These are phyloP conservation scores for Euclidium syriacum DNA, from an alignment of 345 rosid genomes.

Conservation along the genomic window DNA sequence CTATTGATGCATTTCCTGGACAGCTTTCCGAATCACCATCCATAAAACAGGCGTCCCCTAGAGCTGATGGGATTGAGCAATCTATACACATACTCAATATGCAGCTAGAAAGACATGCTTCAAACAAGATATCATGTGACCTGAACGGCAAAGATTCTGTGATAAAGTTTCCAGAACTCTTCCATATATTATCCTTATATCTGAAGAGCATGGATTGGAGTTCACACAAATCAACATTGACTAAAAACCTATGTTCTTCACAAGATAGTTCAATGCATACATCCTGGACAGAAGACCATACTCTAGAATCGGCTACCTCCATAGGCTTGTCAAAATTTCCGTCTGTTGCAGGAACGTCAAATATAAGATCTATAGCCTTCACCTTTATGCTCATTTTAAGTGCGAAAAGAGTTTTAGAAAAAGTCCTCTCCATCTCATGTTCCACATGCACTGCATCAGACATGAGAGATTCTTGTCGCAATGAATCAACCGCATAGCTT, in stretches of 20 bases:
- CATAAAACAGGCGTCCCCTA: conserved; percentile 26
- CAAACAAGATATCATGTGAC: conserved; percentile 53
- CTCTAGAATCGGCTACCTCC: conserved; percentile 42
- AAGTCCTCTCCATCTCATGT: conserved; percentile 29
- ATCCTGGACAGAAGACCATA: conserved; percentile 54
- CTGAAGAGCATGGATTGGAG: conserved; percentile 48
- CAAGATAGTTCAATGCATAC: conserved; percentile 38
- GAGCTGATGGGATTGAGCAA: conserved; percentile 36
- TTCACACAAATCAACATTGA: conserved; percentile 39
- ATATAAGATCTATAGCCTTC: conserved; percentile 51
- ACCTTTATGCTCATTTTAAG: conserved; percentile 49
- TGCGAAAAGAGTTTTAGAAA: conserved; percentile 30
- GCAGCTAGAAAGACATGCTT: conserved; percentile 56
- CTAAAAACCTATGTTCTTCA: conserved; percentile 48
- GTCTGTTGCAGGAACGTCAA: conserved; percentile 43
- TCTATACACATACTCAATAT: conserved; percentile 41
- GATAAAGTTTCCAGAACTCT: conserved; percentile 38
- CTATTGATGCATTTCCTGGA: conserved; percentile 28
- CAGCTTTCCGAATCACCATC: conserved; percentile 24
- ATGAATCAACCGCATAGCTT: conserved; percentile 30
- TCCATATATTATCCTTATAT: conserved; percentile 40
- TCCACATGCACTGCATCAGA: conserved; percentile 35
- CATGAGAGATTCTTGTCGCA: conserved; percentile 37
- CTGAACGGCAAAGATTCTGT: conserved; percentile 34
- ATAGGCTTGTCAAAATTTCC: conserved; percentile 27